phyloP scores from a whole-genome alignment of 805 yeast species.

The Nakazawaea holstii region DNA sequence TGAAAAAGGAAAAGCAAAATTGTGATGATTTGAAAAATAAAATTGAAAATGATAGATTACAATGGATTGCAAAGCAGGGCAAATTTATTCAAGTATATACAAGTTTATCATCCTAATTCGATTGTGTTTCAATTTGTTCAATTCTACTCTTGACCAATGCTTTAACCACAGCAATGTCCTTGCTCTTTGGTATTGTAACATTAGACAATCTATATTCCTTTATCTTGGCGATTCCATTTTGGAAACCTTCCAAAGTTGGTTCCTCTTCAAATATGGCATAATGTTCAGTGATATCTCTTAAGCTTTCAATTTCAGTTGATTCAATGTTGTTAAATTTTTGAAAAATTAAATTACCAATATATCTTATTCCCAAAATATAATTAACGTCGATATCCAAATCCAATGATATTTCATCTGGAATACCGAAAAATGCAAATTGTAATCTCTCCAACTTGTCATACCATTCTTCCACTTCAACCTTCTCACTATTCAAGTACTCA shows the following conservation, averaged over 20 bases:
- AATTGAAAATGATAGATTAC: conserved; percentile 7
- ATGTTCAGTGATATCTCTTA: conserved; percentile 30
- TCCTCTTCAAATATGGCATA: conserved; percentile 31
- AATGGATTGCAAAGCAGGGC: neutral
- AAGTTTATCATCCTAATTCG: neutral
- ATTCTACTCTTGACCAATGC: conserved; percentile 28
- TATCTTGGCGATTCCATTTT: conserved; percentile 27
- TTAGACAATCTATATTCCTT: conserved; percentile 27
- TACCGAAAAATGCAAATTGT: conserved; percentile 82
- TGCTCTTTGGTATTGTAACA: conserved; percentile 26
- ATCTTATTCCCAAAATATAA: conserved; percentile 63
- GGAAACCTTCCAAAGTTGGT: conserved; percentile 28
- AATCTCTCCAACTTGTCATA: conserved; percentile 71
- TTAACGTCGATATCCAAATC: conserved; percentile 52
- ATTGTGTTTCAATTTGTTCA: conserved; percentile 14
- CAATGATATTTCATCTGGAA: conserved; percentile 59
- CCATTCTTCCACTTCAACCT: conserved; percentile 49
- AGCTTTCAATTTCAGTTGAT: conserved; percentile 37
- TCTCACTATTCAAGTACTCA: conserved; percentile 50
- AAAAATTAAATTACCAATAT: conserved; percentile 64
- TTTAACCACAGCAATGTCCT: conserved; percentile 29
- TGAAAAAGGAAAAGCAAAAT: conserved; percentile 6
- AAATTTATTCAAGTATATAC: conserved; percentile 5
- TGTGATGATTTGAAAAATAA: conserved; percentile 10
- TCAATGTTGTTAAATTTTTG: conserved; percentile 34